Percentiles rank a stretch among this genome's conserved stretches.
Conservation (phyloP, 148 eudicot species). For the Beta vulgaris region DNA sequence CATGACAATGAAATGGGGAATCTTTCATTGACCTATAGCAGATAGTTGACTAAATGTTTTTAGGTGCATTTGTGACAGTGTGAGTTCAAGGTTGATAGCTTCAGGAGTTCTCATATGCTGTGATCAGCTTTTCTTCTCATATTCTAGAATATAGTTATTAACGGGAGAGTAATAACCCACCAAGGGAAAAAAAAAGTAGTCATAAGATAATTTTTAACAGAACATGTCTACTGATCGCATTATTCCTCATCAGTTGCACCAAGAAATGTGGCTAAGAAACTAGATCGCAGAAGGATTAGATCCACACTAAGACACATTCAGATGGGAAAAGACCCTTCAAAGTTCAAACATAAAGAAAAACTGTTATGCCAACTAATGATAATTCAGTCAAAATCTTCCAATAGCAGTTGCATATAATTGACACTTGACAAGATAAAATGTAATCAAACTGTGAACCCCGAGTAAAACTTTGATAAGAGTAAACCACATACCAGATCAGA, state of each 20-base stretch:
- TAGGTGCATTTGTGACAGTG: neutral
- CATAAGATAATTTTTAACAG: neutral
- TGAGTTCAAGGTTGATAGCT: neutral
- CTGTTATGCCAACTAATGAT: neutral
- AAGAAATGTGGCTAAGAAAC: neutral
- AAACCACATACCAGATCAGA: slow-evolving; percentile 73
- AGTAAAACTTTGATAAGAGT: slow-evolving; percentile 3
- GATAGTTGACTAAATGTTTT: neutral
- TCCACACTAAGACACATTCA: neutral
- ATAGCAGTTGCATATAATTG: neutral
- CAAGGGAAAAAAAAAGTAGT: neutral
- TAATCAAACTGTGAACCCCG: slow-evolving; percentile 1
- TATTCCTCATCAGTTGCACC: neutral
- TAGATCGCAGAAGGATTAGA: neutral
- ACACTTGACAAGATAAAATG: neutral
- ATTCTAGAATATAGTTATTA: neutral
- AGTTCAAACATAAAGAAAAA: neutral
- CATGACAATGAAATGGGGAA: too few relatives aligned
- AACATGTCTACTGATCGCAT: neutral
- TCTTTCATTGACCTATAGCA: too few relatives aligned
- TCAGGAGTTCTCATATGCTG: neutral
- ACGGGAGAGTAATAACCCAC: too few relatives aligned
- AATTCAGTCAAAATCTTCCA: slow-evolving; percentile 2
- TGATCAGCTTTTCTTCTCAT: neutral
- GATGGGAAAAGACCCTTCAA: neutral